Evolutionary conservation across 2,329 filamentous ascomycete species (phyloP).

Genomic region (Colletotrichum salicis): DNA sequence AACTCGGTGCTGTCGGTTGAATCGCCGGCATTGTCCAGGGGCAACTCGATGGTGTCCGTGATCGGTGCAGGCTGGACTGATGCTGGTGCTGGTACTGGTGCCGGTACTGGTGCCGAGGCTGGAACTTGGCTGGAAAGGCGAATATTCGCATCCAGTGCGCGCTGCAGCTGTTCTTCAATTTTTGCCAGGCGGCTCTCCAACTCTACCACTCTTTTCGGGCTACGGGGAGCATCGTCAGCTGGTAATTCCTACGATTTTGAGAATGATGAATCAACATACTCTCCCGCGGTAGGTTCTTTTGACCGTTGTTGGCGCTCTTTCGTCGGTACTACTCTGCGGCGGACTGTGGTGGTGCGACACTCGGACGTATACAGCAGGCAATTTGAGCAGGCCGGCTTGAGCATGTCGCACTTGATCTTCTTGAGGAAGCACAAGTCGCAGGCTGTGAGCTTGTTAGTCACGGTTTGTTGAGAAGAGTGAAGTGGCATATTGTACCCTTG

Average conservation of each 20-base stretch:
- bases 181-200: conserved; percentile 43
- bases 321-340: conserved; percentile 39
- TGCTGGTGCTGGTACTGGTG: not conserved
- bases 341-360: conserved; percentile 47
- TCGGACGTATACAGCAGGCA: conserved; percentile 54
- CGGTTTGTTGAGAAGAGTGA: conserved; percentile 16
- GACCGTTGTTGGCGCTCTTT: conserved; percentile 30
- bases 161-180: conserved; percentile 46
- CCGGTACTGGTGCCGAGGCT: not conserved
- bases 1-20: conserved; percentile 4
- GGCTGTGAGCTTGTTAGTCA: conserved; percentile 40
- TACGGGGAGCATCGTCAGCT: not conserved
- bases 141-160: conserved; percentile 40
- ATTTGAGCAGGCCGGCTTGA: conserved; percentile 56
- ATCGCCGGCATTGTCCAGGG: not conserved
- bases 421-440: conserved; percentile 58
- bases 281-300: conserved; percentile 9
- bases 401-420: conserved; percentile 59
- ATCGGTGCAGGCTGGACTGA: not conserved
- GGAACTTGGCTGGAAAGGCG: conserved; percentile 4
- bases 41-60: not conserved
- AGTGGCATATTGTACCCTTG: conserved; percentile 36
- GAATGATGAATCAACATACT: not conserved
- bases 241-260: not conserved
- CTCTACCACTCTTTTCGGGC: conserved; percentile 27